A percentile compares a stretch with the other conserved stretches of the same genome.
Evolutionary conservation across 257 asterid species (phyloP).

Genomic region (Vinca minor): DNA sequence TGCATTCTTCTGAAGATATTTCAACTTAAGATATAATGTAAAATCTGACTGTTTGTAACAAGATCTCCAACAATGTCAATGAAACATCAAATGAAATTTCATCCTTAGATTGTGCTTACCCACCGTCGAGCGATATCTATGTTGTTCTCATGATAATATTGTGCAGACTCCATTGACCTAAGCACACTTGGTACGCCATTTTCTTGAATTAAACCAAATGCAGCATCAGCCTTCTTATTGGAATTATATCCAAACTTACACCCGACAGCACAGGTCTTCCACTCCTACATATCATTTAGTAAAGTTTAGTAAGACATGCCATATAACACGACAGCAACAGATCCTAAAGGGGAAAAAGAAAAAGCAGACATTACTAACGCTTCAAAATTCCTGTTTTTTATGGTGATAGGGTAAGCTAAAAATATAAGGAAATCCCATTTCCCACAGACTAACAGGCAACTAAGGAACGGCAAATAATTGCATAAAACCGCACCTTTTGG

Average conservation of each 20-base stretch:
- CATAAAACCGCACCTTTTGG: too few species aligned
- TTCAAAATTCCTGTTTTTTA: background rate
- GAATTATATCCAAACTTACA: constrained; percentile 49
- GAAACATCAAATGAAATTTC: constrained; percentile 11
- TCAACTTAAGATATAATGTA: background rate
- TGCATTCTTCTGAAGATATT: background rate
- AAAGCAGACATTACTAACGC: background rate
- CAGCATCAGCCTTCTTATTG: constrained; percentile 60
- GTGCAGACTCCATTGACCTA: constrained; percentile 90
- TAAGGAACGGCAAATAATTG: background rate
- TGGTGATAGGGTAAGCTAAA: background rate
- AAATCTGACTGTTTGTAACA: background rate
- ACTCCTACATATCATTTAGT: constrained; percentile 38
- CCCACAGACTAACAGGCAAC: background rate
- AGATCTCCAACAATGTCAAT: background rate
- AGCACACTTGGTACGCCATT: constrained; percentile 48
- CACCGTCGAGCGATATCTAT: constrained; percentile 86
- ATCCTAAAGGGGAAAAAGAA: background rate
- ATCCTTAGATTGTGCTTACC: constrained; percentile 62
- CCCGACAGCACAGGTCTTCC: constrained; percentile 67
- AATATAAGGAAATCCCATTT: background rate
- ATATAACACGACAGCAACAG: background rate
- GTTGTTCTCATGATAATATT: constrained; percentile 66
- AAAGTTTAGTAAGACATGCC: background rate
- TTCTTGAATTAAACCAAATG: constrained; percentile 44